Evolutionary conservation across 2,329 filamentous ascomycete genomes (phyloP).

Genomic region (Pestalotiopsis sp.): DNA sequence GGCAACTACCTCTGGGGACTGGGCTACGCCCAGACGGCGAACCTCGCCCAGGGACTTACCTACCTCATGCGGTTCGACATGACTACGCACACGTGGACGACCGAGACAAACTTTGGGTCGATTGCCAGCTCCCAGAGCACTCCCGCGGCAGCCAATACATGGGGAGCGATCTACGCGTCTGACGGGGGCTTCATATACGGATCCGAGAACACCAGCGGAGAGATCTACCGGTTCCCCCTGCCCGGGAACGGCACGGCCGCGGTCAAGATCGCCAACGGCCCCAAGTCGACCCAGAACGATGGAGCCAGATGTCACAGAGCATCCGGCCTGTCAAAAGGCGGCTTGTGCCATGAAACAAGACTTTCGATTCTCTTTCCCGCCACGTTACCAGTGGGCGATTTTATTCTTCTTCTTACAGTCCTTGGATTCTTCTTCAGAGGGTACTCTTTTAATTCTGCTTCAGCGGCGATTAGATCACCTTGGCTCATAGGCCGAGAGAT

Average conservation of each 20-base stretch:
- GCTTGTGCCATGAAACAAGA: too few species aligned
- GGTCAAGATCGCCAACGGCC: background rate
- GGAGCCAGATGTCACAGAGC: background rate
- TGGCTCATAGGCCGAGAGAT: too few species aligned
- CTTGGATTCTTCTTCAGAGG: too few species aligned
- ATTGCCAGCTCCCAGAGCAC: background rate
- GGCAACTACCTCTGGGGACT: background rate
- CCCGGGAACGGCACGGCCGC: background rate
- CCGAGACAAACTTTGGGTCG: background rate
- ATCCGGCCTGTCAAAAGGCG: background rate
- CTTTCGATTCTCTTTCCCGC: too few species aligned
- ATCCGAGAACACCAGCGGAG: background rate
- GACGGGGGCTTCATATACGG: background rate
- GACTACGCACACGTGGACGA: background rate
- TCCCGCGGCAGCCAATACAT: background rate
- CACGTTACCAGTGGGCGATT: too few species aligned
- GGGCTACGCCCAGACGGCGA: background rate
- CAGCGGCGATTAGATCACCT: too few species aligned
- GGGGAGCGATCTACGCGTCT: background rate
- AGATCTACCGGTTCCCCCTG: background rate
- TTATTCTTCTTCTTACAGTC: too few species aligned
- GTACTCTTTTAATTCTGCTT: too few species aligned
- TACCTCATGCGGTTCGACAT: background rate
- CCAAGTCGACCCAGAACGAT: background rate
- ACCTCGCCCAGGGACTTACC: background rate